These are phyloP conservation scores for Thermomyces lanuginosus DNA, from an alignment of 2,329 filamentous ascomycete species.

Conservation along the genomic window DNA sequence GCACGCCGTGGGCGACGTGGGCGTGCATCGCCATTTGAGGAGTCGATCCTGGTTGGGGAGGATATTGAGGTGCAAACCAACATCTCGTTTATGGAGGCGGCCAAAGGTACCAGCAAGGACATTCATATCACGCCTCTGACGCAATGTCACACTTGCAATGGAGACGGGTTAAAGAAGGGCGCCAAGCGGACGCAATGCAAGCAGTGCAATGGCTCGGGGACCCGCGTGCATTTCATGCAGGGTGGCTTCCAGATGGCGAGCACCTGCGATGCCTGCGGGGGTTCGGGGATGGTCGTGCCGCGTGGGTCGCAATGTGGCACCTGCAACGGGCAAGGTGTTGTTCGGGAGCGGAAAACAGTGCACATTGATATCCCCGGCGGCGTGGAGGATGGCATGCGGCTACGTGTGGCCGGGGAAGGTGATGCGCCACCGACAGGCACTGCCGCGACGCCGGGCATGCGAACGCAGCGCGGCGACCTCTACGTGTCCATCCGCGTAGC, in stretches of 20 bases:
- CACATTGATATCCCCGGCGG: conserved; percentile 85
- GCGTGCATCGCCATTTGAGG: conserved; percentile 49
- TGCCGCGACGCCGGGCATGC: conserved; percentile 44
- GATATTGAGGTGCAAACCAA: conserved; percentile 89
- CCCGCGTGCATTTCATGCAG: conserved; percentile 72
- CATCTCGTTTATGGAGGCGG: conserved; percentile 91
- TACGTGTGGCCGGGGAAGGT: conserved; percentile 71
- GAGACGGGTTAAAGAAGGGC: conserved; percentile 70
- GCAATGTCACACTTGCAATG: conserved; percentile 65
- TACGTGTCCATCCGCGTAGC: conserved; percentile 82
- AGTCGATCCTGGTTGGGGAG: conserved; percentile 74
- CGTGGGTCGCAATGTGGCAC: conserved; percentile 63
- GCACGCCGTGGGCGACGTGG: conserved; percentile 37
- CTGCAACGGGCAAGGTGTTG: conserved; percentile 70
- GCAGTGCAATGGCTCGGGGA: conserved; percentile 71
- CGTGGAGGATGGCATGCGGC: conserved; percentile 89
- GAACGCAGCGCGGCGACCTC: conserved; percentile 65
- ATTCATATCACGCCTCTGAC: conserved; percentile 70
- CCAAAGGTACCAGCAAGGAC: conserved; percentile 78
- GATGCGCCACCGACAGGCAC: conserved; percentile 68
- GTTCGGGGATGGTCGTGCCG: conserved; percentile 59
- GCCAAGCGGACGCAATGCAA: conserved; percentile 57
- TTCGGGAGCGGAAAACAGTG: conserved; percentile 67
- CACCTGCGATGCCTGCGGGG: conserved; percentile 67
- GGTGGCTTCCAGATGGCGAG: conserved; percentile 93